Conservation (phyloP, 2,329 filamentous ascomycete genomes). For the Cladosporium oxysporum region DNA sequence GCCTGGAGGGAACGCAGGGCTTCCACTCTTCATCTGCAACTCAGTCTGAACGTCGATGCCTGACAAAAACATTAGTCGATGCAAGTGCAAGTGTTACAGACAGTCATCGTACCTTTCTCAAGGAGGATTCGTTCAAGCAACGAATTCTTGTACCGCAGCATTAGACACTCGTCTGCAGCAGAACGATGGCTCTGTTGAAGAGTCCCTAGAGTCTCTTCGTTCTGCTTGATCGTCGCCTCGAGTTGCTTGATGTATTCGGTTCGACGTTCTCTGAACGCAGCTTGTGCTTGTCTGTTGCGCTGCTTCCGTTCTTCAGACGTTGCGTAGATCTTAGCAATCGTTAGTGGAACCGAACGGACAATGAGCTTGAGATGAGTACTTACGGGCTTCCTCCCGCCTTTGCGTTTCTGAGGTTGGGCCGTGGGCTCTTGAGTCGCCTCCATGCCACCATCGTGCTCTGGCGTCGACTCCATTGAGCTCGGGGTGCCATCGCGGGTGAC, state of each 20-base stretch:
- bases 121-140: slow-evolving; percentile 90
- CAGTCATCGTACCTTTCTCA: slow-evolving; percentile 72
- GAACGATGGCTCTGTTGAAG: slow-evolving; percentile 92
- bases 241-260: slow-evolving; percentile 99
- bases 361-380: slow-evolving; percentile 39
- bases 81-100: background rate
- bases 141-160: slow-evolving; percentile 98
- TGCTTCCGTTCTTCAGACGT: slow-evolving; percentile 99
- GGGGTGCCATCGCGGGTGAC: slow-evolving; percentile 47
- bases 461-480: slow-evolving; percentile 51
- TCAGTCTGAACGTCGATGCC: slow-evolving; percentile 97
- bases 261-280: slow-evolving; percentile 91
- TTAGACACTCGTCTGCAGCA: slow-evolving; percentile 93
- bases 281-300: slow-evolving; percentile 93
- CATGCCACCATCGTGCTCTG: slow-evolving; percentile 46
- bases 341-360: background rate
- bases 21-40: slow-evolving; percentile 87
- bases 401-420: slow-evolving; percentile 74
- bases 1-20: slow-evolving; percentile 73
- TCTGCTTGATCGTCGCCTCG: slow-evolving; percentile 93
- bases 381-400: slow-evolving; percentile 97
- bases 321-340: slow-evolving; percentile 76
- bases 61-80: slow-evolving; percentile 39
- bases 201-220: slow-evolving; percentile 90
- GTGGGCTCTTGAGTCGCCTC: slow-evolving; percentile 47